Percentiles rank a stretch among this genome's conserved stretches.
Conservation (phyloP, 2,329 filamentous ascomycete genomes). For the Fusarium sp. region DNA sequence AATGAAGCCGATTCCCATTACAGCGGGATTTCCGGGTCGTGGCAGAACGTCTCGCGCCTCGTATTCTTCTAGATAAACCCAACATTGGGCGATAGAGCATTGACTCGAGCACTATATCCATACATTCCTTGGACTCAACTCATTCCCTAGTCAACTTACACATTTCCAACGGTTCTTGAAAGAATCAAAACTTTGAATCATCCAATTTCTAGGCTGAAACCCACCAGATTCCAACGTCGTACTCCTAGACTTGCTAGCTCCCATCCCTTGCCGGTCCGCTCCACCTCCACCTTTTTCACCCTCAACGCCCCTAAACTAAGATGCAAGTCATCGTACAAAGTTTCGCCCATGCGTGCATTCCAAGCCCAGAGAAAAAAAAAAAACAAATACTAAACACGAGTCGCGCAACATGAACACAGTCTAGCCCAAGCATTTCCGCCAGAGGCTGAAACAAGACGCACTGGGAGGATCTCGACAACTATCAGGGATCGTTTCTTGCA, state of each 20-base stretch:
- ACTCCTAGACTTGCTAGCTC: not conserved
- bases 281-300: not conserved
- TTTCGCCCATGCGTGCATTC: slow-evolving; percentile 32
- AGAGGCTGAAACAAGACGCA: slow-evolving; percentile 30
- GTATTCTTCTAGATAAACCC: not conserved
- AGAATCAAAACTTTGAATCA: too few relatives aligned
- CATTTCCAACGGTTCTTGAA: slow-evolving; percentile 3
- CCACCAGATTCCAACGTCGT: slow-evolving; percentile 32
- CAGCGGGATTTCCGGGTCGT: slow-evolving; percentile 5
- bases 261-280: not conserved
- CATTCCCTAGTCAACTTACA: not conserved
- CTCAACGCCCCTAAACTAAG: not conserved
- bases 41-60: slow-evolving; percentile 7
- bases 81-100: not conserved
- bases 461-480: not conserved
- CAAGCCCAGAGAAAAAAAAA: not conserved
- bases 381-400: slow-evolving; percentile 6
- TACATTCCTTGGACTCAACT: not conserved
- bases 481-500: not conserved
- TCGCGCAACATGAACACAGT: slow-evolving; percentile 5
- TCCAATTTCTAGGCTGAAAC: slow-evolving; percentile 19
- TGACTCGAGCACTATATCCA: not conserved
- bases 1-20: not conserved
- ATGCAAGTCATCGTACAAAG: slow-evolving; percentile 36
- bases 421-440: not conserved